Conservation (phyloP, 1,284 basidiomycete genomes). For the Ceraceosorus guamensis region DNA sequence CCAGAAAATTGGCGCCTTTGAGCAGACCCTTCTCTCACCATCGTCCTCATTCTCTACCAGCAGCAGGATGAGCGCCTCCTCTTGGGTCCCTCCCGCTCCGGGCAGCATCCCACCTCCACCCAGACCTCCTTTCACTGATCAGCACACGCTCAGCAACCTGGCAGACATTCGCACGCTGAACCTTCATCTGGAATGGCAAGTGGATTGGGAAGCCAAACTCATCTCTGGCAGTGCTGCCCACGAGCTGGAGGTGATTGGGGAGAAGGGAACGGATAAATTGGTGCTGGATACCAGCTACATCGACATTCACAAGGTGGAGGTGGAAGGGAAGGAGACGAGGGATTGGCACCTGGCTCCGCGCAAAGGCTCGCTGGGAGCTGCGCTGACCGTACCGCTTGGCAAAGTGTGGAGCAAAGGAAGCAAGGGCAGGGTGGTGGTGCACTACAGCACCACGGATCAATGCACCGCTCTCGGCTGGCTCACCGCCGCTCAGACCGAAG, state of each 20-base stretch:
- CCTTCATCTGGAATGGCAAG: slow-evolving; percentile 64
- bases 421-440: slow-evolving; percentile 28
- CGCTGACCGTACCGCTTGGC: slow-evolving; percentile 49
- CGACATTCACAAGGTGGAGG: slow-evolving; percentile 58
- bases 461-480: slow-evolving; percentile 92
- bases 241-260: slow-evolving; percentile 56
- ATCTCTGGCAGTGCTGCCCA: slow-evolving; percentile 71
- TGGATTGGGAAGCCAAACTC: slow-evolving; percentile 66
- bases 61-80: neutral
- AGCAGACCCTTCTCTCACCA: too few relatives aligned
- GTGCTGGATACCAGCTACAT: slow-evolving; percentile 75
- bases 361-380: slow-evolving; percentile 49
- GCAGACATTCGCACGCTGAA: slow-evolving; percentile 30
- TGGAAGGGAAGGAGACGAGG: slow-evolving; percentile 54
- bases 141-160: slow-evolving; percentile 38
- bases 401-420: slow-evolving; percentile 28
- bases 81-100: slow-evolving; percentile 38
- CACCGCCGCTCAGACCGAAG: slow-evolving; percentile 80
- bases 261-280: slow-evolving; percentile 61
- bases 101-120: slow-evolving; percentile 32
- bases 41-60: too few relatives aligned
- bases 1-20: too few relatives aligned
- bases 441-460: slow-evolving; percentile 61
- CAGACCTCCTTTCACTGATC: slow-evolving; percentile 24
- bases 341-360: slow-evolving; percentile 55